Conservation (phyloP, 2,329 filamentous ascomycete genomes). For the Trichophyton benhamiae region DNA sequence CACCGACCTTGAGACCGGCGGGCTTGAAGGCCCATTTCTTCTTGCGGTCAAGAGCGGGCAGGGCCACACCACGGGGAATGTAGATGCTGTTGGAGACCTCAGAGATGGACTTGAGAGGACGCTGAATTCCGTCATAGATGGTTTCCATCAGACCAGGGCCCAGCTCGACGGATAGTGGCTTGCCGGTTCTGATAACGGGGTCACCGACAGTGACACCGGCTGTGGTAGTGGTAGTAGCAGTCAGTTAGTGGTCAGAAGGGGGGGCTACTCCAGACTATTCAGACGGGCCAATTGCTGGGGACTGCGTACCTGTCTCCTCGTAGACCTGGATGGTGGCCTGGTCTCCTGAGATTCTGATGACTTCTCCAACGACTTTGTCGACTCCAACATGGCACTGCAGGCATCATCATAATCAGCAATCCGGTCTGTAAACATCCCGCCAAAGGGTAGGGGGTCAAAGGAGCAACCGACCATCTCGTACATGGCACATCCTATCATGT, state of each 20-base stretch:
- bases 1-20: slow-evolving; percentile 72
- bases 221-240: slow-evolving; percentile 3
- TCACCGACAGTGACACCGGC: slow-evolving; percentile 94
- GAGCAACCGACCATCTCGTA: slow-evolving; percentile 67
- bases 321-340: slow-evolving; percentile 98
- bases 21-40: slow-evolving; percentile 97
- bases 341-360: slow-evolving; percentile 93
- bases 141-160: slow-evolving; percentile 96
- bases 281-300: background rate
- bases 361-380: slow-evolving; percentile 85
- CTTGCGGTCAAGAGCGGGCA: slow-evolving; percentile 74
- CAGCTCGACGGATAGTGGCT: slow-evolving; percentile 93
- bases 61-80: slow-evolving; percentile 84
- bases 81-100: slow-evolving; percentile 76
- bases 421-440: background rate
- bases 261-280: background rate
- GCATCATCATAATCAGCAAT: background rate
- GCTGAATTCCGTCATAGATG: slow-evolving; percentile 98
- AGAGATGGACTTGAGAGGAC: slow-evolving; percentile 77
- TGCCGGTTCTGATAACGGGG: slow-evolving; percentile 78
- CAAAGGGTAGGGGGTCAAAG: slow-evolving; percentile 1
- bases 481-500: slow-evolving; percentile 99
- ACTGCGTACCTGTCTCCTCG: slow-evolving; percentile 80
- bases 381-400: slow-evolving; percentile 76
- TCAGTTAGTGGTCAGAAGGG: background rate